Evolutionary conservation across 2,329 filamentous ascomycete genomes (phyloP).

Genomic region (Talaromyces pinophilus): DNA sequence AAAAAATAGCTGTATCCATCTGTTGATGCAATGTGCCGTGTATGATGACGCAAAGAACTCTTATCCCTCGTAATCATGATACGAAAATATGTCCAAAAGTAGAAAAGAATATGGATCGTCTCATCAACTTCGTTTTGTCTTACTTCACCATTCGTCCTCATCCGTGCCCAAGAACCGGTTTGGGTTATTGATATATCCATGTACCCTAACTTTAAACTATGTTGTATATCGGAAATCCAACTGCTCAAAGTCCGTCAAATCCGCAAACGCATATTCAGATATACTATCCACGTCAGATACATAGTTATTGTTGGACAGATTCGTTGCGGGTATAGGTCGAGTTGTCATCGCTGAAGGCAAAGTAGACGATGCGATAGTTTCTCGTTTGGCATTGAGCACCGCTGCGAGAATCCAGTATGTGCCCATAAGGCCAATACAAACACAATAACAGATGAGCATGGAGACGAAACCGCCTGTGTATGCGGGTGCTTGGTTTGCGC

Average conservation of each 20-base stretch:
- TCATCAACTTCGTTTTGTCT: background rate
- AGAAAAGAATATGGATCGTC: background rate
- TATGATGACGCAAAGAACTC: background rate
- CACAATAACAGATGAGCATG: conserved; percentile 41
- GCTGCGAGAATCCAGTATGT: conserved; percentile 35
- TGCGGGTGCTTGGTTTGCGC: conserved; percentile 41
- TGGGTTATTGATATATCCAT: background rate
- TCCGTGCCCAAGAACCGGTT: background rate
- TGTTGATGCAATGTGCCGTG: background rate
- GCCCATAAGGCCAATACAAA: conserved; percentile 35
- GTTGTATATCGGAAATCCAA: conserved; percentile 31
- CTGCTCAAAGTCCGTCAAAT: conserved; percentile 33
- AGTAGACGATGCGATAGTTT: background rate
- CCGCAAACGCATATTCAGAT: conserved; percentile 27
- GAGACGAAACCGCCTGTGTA: conserved; percentile 42
- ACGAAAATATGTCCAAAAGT: background rate
- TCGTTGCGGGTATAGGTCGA: background rate
- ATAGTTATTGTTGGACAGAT: conserved; percentile 9
- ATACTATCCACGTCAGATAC: conserved; percentile 12
- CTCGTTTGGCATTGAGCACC: conserved; percentile 25
- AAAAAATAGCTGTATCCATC: background rate
- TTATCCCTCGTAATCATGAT: background rate
- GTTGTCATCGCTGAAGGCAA: background rate
- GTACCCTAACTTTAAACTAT: conserved; percentile 12
- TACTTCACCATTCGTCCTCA: background rate